Evolutionary conservation across 768 basidiomycete species (phyloP).

Genomic region (Boletus pseudopeckii): DNA sequence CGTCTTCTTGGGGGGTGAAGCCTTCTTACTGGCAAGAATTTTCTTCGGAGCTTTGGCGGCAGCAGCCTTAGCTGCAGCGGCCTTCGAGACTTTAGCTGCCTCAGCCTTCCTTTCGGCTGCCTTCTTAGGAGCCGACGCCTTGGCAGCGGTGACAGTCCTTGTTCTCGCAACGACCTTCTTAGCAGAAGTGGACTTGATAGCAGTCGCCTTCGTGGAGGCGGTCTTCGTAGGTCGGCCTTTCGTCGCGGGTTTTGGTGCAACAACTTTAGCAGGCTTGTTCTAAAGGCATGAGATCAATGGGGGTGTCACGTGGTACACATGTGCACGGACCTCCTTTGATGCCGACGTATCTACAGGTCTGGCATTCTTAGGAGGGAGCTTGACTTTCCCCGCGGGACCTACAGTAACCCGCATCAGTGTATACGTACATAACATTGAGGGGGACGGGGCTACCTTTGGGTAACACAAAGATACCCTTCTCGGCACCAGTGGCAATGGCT

Average conservation of each 20-base stretch:
- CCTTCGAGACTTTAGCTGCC: slow-evolving; percentile 34
- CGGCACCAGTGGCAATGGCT: slow-evolving; percentile 77
- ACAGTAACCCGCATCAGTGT: slow-evolving; percentile 3
- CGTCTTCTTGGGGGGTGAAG: slow-evolving; percentile 39
- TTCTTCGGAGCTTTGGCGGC: slow-evolving; percentile 31
- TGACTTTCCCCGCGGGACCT: slow-evolving; percentile 55
- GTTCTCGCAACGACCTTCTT: slow-evolving; percentile 37
- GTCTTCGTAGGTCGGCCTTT: slow-evolving; percentile 30
- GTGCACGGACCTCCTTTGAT: slow-evolving; percentile 54
- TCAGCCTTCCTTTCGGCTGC: slow-evolving; percentile 32
- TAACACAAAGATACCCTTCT: slow-evolving; percentile 78
- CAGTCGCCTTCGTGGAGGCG: slow-evolving; percentile 23
- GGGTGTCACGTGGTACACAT: slow-evolving; percentile 20
- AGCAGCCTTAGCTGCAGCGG: slow-evolving; percentile 13
- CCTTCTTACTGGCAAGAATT: slow-evolving; percentile 31
- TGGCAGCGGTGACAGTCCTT: slow-evolving; percentile 28
- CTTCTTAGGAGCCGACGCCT: slow-evolving; percentile 42
- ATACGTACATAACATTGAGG: not conserved
- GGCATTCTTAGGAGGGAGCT: slow-evolving; percentile 61
- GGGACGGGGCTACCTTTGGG: slow-evolving; percentile 68
- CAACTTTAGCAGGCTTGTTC: slow-evolving; percentile 34
- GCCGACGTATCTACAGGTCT: slow-evolving; percentile 48
- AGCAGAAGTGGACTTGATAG: slow-evolving; percentile 21
- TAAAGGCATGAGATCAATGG: slow-evolving; percentile 11
- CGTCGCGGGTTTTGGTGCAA: slow-evolving; percentile 21